A percentile compares a stretch with the other conserved stretches of the same genome.
Conservation (phyloP, 345 rosid species). For the Gynandropsis gynandra region DNA sequence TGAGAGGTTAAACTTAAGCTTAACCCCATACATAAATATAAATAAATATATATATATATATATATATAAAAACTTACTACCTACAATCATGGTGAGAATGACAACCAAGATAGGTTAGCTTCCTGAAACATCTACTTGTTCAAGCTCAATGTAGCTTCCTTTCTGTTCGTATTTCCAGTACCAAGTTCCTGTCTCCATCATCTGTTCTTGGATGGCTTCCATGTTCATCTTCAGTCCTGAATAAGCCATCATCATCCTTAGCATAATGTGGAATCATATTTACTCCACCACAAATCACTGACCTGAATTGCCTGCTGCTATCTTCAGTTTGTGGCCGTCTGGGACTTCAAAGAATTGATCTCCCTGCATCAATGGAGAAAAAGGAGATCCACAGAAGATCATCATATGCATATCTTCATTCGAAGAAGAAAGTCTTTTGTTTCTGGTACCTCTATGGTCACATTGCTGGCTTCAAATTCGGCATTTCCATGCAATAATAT, state of each 20-base stretch:
- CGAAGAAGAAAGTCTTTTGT: slow-evolving; percentile 1
- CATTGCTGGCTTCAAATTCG: slow-evolving; percentile 79
- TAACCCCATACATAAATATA: too few relatives aligned
- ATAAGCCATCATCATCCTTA: too few relatives aligned
- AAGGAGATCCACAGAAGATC: background rate
- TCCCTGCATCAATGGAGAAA: slow-evolving; percentile 41
- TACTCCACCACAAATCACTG: slow-evolving; percentile 3
- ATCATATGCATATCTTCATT: background rate
- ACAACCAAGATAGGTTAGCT: too few relatives aligned
- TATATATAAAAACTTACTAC: too few relatives aligned
- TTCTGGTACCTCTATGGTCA: slow-evolving; percentile 50
- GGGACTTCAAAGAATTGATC: slow-evolving; percentile 85
- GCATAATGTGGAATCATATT: too few relatives aligned
- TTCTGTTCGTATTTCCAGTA: slow-evolving; percentile 66
- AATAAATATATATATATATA: too few relatives aligned
- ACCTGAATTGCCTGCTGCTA: slow-evolving; percentile 62
- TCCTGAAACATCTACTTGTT: slow-evolving; percentile 38
- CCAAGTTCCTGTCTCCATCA: slow-evolving; percentile 79
- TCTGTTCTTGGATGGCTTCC: slow-evolving; percentile 38
- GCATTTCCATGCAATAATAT: slow-evolving; percentile 81
- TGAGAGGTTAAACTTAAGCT: too few relatives aligned
- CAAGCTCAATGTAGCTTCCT: slow-evolving; percentile 52
- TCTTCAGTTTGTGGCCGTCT: slow-evolving; percentile 60
- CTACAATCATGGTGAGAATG: too few relatives aligned
- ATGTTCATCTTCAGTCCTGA: slow-evolving; percentile 51